A percentile compares a stretch with the other conserved stretches of the same genome.
phyloP scores from a whole-genome alignment of 768 basidiomycete species.

The Chalciporus piperatus region DNA sequence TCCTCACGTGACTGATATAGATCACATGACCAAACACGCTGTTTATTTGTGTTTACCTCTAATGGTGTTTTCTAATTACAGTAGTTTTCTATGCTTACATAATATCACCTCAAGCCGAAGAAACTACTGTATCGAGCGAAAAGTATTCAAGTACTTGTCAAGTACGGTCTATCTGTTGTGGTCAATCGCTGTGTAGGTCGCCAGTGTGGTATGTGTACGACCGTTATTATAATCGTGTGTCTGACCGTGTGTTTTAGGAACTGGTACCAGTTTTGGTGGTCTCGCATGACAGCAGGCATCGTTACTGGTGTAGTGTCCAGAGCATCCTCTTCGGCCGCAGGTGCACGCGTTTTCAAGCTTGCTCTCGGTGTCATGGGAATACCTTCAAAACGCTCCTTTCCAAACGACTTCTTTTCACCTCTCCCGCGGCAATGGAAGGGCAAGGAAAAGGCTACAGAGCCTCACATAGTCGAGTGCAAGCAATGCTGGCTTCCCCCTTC shows the following conservation, averaged over 20 bases:
- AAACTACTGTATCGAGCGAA: too few species aligned
- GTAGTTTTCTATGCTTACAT: too few species aligned
- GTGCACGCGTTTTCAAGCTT: constrained; percentile 26
- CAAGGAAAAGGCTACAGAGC: constrained; percentile 44
- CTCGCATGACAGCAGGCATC: constrained; percentile 53
- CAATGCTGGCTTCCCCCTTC: constrained; percentile 20
- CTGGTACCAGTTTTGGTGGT: constrained; percentile 26
- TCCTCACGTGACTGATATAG: too few species aligned
- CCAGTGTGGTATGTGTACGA: not conserved
- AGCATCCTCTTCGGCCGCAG: constrained; percentile 21
- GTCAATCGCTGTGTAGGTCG: constrained; percentile 13
- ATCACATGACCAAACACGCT: too few species aligned
- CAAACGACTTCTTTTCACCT: constrained; percentile 55
- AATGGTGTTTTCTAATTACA: too few species aligned
- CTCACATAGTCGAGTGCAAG: constrained; percentile 26
- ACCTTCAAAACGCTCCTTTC: constrained; percentile 32
- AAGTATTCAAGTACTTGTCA: too few species aligned
- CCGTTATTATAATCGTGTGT: not conserved
- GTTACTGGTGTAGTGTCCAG: constrained; percentile 44
- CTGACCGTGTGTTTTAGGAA: not conserved
- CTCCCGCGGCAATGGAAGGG: constrained; percentile 50
- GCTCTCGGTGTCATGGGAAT: constrained; percentile 30
- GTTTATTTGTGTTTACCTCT: too few species aligned
- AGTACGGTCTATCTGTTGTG: not conserved
- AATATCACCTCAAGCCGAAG: too few species aligned